phyloP scores from a whole-genome alignment of 257 asterid genomes.

The Gynochthodes officinalis region DNA sequence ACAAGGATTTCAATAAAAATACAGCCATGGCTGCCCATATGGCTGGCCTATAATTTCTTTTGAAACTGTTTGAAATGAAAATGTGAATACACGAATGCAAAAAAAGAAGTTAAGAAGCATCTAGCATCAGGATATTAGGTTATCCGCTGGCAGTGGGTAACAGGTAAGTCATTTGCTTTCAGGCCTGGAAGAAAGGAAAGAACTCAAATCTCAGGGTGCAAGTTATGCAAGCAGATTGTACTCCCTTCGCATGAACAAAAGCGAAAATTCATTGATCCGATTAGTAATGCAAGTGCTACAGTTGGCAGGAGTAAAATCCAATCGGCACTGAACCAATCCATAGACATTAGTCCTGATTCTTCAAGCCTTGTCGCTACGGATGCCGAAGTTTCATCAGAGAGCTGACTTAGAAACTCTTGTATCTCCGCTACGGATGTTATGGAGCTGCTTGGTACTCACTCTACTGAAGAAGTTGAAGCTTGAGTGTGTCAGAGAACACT shows the following conservation, averaged over 20 bases:
- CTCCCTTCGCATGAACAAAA: conserved; percentile 1
- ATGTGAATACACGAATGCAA: too few species aligned
- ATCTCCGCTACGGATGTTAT: neutral
- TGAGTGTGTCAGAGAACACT: neutral
- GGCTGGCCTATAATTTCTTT: too few species aligned
- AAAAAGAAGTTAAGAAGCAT: too few species aligned
- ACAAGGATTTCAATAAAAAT: too few species aligned
- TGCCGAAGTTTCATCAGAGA: neutral
- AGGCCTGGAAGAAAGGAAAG: neutral
- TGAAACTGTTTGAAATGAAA: too few species aligned
- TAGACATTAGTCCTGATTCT: neutral
- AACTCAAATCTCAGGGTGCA: neutral
- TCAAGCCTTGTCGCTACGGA: too few species aligned
- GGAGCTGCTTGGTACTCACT: neutral
- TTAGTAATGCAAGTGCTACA: conserved; percentile 1
- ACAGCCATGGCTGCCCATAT: too few species aligned
- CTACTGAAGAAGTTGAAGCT: neutral
- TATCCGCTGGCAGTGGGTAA: too few species aligned
- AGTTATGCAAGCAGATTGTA: neutral
- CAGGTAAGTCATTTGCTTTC: too few species aligned
- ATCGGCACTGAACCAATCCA: conserved; percentile 6
- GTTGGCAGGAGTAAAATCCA: neutral
- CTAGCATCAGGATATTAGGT: too few species aligned
- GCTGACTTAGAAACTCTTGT: neutral
- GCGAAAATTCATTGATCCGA: neutral